phyloP scores from a whole-genome alignment of 208 protist genomes.

The Zelonia costaricensis region DNA sequence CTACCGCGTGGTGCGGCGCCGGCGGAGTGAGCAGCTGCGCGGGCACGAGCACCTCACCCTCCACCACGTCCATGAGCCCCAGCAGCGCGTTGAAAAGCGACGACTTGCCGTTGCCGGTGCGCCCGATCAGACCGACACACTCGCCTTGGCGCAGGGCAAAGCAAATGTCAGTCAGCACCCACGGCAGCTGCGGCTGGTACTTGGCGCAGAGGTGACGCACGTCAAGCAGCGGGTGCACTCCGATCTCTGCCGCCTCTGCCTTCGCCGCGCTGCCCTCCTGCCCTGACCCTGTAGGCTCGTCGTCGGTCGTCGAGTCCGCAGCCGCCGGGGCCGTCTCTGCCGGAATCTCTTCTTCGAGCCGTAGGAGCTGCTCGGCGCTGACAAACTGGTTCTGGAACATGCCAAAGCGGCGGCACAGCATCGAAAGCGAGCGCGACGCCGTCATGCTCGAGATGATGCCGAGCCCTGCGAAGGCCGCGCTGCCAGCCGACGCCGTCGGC shows the following conservation, averaged over 20 bases:
- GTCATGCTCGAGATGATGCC: conserved; percentile 68
- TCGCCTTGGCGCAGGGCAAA: conserved; percentile 52
- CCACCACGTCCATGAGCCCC: conserved; percentile 87
- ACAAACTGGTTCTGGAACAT: conserved; percentile 84
- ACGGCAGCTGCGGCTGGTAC: conserved; percentile 70
- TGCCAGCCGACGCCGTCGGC: conserved; percentile 26
- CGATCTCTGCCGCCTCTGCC: background rate
- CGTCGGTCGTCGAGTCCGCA: background rate
- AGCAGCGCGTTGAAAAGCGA: conserved; percentile 81
- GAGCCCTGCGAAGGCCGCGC: conserved; percentile 58
- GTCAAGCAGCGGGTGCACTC: conserved; percentile 40
- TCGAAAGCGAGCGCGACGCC: conserved; percentile 46
- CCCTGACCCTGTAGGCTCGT: conserved; percentile 4
- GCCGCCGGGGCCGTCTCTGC: conserved; percentile 15
- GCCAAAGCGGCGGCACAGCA: conserved; percentile 64
- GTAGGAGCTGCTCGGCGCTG: conserved; percentile 67
- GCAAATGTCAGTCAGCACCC: conserved; percentile 66
- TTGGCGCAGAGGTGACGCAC: conserved; percentile 60
- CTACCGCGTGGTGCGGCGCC: conserved; percentile 4
- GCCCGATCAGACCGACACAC: conserved; percentile 75
- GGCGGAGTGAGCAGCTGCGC: conserved; percentile 19
- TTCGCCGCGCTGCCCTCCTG: background rate
- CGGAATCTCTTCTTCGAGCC: conserved; percentile 46
- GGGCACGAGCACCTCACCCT: conserved; percentile 44
- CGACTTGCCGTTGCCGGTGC: conserved; percentile 86